Base-by-base conservation (phyloP, 306 rosid species). In the Inga oerstediana region DNA sequence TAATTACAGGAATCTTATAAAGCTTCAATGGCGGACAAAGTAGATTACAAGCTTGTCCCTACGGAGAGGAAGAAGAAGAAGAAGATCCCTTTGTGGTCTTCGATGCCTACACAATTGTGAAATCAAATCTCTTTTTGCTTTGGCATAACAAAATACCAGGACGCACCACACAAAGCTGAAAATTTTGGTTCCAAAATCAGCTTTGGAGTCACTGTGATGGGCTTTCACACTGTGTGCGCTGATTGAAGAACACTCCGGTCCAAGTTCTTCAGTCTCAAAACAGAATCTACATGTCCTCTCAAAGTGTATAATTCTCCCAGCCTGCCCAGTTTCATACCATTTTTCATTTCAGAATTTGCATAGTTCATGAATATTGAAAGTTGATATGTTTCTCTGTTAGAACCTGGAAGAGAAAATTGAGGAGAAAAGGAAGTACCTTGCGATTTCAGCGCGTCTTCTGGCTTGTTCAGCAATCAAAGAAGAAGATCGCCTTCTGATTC, bases 241-340 rank as follows among this genome's bases (percentile, higher is more conserved):
- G 94, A 68, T 84, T 82, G 85, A 75, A 93, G 83, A 30, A 69
- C 35, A 32, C 32, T 79, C 43, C 56, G 74, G 84, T 91, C 93
- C 78, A 93, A 83, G 4, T 89, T 93, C 61, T 93, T 93, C 20
- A 93, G 96, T 86, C 97, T 91, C 62, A 85, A 49, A 27, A 91
- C 92, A 49, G 94, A 93, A 56, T 93, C 94, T 76, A 93, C 81
- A 80, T 93, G 97, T 77, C 98, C 98, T 85, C 89, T 91, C 51
- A 93, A 85, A 20, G 90, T 89, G 87, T 93, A 91, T 6, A 90
- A 58, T 84, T 93, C 97, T 70, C 98, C 91, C 64, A 93, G 84
- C 88, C 98, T 93, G 94, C 86, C 70, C 82, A 77, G 64, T 58
- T 74, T 74, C 17, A 58, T 81, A 37, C 61, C 20, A 65, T 32